phyloP scores from a whole-genome alignment of 495 filamentous ascomycete genomes.

The Aspergillus ellipticus region DNA sequence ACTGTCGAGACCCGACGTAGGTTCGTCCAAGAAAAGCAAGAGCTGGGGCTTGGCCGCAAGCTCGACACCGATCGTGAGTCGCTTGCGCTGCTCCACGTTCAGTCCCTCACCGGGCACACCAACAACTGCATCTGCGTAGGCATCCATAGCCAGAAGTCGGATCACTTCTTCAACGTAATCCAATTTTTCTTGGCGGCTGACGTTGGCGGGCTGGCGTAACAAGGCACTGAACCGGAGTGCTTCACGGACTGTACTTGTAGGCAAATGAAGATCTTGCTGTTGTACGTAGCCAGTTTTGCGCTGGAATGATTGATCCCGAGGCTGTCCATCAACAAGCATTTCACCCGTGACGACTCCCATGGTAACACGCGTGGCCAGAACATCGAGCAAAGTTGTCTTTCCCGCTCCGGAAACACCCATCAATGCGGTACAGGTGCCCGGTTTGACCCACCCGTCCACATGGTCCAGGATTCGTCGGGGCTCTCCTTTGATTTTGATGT shows the following conservation, averaged over 20 bases:
- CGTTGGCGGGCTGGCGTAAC: conserved; percentile 71
- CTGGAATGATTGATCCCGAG: conserved; percentile 72
- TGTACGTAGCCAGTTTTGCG: conserved; percentile 94
- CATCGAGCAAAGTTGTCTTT: conserved; percentile 58
- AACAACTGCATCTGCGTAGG: conserved; percentile 27
- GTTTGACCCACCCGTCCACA: conserved; percentile 63
- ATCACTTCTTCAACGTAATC: conserved; percentile 91
- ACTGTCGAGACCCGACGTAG: conserved; percentile 76
- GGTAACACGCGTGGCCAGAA: conserved; percentile 47
- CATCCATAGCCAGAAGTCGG: conserved; percentile 78
- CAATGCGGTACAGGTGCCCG: conserved; percentile 60
- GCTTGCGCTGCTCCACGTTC: conserved; percentile 83
- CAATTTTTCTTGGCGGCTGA: conserved; percentile 73
- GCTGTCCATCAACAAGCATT: conserved; percentile 49
- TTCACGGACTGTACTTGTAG: conserved; percentile 77
- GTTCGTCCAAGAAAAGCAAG: conserved; percentile 82
- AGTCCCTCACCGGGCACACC: conserved; percentile 48
- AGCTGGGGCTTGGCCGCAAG: conserved; percentile 76
- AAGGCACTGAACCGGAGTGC: conserved; percentile 79
- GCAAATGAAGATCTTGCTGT: conserved; percentile 86
- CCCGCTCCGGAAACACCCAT: conserved; percentile 59
- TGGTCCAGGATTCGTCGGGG: conserved; percentile 51
- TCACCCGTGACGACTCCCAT: conserved; percentile 50
- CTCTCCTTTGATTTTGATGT: conserved; percentile 51
- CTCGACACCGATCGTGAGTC: conserved; percentile 80